These are phyloP conservation scores for Blastobotrys serpentis DNA, from an alignment of 1,139 yeast genomes.

Conservation along the genomic window DNA sequence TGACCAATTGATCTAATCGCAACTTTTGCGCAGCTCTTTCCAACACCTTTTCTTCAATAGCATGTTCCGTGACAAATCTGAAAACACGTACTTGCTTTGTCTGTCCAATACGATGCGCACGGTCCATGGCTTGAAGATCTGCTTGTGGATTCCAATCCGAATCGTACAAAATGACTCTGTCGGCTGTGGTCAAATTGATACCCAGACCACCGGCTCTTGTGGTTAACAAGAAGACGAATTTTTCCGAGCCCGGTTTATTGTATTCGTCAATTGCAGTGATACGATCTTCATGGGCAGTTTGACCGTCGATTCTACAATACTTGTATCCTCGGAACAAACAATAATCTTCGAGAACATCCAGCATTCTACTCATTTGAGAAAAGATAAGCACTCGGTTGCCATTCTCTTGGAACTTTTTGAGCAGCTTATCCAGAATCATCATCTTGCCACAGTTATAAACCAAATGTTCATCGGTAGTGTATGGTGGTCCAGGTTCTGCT, in stretches of 20 bases:
- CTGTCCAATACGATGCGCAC: conserved; percentile 98
- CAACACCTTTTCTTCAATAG: conserved; percentile 92
- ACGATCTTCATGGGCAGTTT: conserved; percentile 92
- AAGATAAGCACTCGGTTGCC: conserved; percentile 92
- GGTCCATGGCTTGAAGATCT: conserved; percentile 97
- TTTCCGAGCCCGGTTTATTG: conserved; percentile 76
- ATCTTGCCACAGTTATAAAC: conserved; percentile 86
- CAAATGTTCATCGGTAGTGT: conserved; percentile 92
- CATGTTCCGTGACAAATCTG: conserved; percentile 90
- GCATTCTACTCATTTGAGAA: conserved; percentile 90
- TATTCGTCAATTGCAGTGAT: conserved; percentile 89
- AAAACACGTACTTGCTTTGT: conserved; percentile 92
- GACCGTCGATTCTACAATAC: conserved; percentile 93
- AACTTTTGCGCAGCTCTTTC: conserved; percentile 96
- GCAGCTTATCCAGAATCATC: conserved; percentile 80
- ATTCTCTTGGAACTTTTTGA: conserved; percentile 65
- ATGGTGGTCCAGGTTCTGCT: conserved; percentile 99
- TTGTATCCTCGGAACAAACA: conserved; percentile 79
- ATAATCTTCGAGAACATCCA: conserved; percentile 92
- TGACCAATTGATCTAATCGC: conserved; percentile 89
- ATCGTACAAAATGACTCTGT: conserved; percentile 83
- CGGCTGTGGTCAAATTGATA: conserved; percentile 90
- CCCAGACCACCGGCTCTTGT: conserved; percentile 99
- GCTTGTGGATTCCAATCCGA: conserved; percentile 99
- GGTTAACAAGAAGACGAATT: conserved; percentile 81